Evolutionary conservation across 768 basidiomycete species (phyloP).

Genomic region (Psilocybe sp.): DNA sequence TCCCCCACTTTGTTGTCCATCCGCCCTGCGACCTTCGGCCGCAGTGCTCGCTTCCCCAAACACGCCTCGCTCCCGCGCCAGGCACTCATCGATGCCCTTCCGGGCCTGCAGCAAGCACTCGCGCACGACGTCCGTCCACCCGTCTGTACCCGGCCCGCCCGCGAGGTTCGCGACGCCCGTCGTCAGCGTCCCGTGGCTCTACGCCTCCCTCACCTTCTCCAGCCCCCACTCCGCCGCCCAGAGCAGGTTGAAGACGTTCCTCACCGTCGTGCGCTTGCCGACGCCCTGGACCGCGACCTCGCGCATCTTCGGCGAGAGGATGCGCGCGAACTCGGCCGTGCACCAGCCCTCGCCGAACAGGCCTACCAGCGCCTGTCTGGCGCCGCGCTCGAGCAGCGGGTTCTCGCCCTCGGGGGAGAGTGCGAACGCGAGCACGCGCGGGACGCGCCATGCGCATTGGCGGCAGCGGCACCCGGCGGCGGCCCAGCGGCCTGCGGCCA

Average conservation of each 20-base stretch:
- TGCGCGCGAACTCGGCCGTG: constrained; percentile 69
- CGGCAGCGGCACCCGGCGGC: constrained; percentile 81
- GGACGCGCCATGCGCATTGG: constrained; percentile 78
- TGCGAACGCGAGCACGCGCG: constrained; percentile 83
- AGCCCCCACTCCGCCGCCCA: constrained; percentile 64
- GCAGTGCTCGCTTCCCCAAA: no score
- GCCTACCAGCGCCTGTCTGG: constrained; percentile 73
- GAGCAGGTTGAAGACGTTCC: constrained; percentile 67
- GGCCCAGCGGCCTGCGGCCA: constrained; percentile 78
- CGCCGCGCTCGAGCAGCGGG: constrained; percentile 62
- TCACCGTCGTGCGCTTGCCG: constrained; percentile 60
- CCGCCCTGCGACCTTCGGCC: no score
- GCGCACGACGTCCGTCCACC: constrained; percentile 65
- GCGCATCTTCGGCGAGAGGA: constrained; percentile 59
- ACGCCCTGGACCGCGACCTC: constrained; percentile 73
- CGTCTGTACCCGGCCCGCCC: constrained; percentile 49
- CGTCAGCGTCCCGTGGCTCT: no score
- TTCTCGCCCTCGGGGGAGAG: constrained; percentile 76
- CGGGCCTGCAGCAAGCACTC: constrained; percentile 69
- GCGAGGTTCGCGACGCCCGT: no score
- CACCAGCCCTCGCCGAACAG: constrained; percentile 91
- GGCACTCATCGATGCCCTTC: constrained; percentile 57
- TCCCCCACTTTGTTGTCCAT: no score
- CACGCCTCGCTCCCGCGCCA: constrained; percentile 63
- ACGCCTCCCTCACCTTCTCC: constrained; percentile 34